Base-by-base conservation (phyloP, 148 eudicot species). In the Rhododendron vialii region DNA sequence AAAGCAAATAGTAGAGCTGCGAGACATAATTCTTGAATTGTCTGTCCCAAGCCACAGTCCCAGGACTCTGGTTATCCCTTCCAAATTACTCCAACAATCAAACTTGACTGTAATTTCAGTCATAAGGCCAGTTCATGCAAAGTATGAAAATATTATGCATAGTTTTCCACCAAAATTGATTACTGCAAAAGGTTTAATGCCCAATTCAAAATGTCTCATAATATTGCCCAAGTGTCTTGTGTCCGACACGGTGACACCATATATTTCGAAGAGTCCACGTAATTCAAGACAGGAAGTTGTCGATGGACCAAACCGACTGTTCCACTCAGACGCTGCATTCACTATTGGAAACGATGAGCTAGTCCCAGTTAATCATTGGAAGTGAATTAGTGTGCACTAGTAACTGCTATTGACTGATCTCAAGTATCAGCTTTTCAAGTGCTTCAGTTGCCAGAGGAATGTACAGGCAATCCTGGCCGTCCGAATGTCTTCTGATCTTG, bases 381-480 rank as follows among this genome's bases (percentile, higher is more conserved):
- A 18, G 15, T 22, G 55, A 43, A 43, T 45, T 45, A 14, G 38
- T 22, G 12, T 78, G 43, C 7, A 41, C 2, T 33, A 24, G 35
- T 33, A 83, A 30, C 78, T 11, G 10, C 88, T 92, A 95, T 78
- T 92, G 93, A 86, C 86, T 89, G 38, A 96, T 93, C 87, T 96
- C 99, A 15, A 82, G 89, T 17, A 96, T 83, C 81, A 96, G 85
- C 85, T 95, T 94, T 85, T 93, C 92, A 85, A 97, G 93, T 82
- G 98, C 96, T 85, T 97, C 98, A 81, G 85, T 84, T 48, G 98
- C 78, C 78, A 97, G 90, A 69, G 99, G 98, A 88, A 95, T 90
- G 85, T 92, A 91, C 86, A 95, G 84, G 91, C 99, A 95, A 86
- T 97, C 99, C 83, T 95, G 98, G 28, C 99, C 98, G 81, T 97